These are phyloP conservation scores for Cinchona pubescens DNA, from an alignment of 257 asterid species.

Conservation along the genomic window DNA sequence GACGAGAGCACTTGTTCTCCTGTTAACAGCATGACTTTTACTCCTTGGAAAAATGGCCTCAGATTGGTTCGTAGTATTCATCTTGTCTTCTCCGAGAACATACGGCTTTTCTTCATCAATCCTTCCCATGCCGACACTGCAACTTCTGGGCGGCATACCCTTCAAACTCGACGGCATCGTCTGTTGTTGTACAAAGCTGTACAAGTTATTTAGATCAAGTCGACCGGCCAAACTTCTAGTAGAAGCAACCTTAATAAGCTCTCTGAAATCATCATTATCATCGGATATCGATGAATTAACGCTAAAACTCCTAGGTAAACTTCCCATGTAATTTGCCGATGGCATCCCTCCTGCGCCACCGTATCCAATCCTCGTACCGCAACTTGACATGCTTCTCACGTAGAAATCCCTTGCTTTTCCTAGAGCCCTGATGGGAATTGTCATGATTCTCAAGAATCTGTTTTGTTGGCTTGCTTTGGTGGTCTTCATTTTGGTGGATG, in stretches of 20 bases:
- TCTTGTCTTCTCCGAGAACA: constrained; percentile 37
- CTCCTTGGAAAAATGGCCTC: constrained; percentile 48
- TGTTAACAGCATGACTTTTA: constrained; percentile 53
- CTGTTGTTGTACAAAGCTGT: constrained; percentile 31
- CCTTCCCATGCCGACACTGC: constrained; percentile 73
- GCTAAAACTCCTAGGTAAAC: constrained; percentile 43
- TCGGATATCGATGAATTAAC: constrained; percentile 35
- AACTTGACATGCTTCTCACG: constrained; percentile 36
- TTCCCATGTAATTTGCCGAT: background rate
- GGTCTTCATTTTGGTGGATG: constrained; percentile 38
- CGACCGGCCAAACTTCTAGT: constrained; percentile 24
- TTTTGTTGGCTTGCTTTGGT: constrained; percentile 33
- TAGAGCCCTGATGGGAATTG: constrained; percentile 40
- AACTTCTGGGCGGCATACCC: constrained; percentile 57
- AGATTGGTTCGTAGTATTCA: constrained; percentile 22
- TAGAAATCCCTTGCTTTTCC: constrained; percentile 37
- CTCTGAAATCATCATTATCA: constrained; percentile 44
- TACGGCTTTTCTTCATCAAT: constrained; percentile 76
- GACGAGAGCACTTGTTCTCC: constrained; percentile 4
- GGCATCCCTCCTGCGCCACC: constrained; percentile 14
- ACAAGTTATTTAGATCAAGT: constrained; percentile 28
- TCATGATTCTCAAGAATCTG: constrained; percentile 46
- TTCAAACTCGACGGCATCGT: constrained; percentile 12
- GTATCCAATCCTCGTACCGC: constrained; percentile 3
- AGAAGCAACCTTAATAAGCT: constrained; percentile 61